Evolutionary conservation across 148 eudicot species (phyloP).

Genomic region (Bassia scoparia): DNA sequence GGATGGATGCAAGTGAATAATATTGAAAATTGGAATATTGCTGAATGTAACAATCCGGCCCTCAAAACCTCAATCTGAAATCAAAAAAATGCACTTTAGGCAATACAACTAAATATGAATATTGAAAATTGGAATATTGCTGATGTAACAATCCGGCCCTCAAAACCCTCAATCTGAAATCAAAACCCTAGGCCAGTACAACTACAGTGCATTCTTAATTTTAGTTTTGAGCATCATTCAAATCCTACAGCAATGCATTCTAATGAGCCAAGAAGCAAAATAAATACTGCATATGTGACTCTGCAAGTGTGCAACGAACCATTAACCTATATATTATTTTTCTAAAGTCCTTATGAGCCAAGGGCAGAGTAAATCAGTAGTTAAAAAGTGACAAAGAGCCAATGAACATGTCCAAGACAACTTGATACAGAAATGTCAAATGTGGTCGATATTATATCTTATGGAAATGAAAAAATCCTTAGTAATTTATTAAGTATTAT

Average conservation of each 20-base stretch:
- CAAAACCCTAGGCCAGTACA: background rate
- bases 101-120: no score
- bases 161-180: background rate
- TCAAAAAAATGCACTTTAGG: background rate
- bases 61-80: background rate
- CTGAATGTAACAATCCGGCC: background rate
- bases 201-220: background rate
- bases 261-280: background rate
- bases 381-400: background rate
- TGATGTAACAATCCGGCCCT: background rate
- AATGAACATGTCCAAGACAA: background rate
- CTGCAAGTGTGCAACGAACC: background rate
- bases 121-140: background rate
- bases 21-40: background rate
- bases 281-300: background rate
- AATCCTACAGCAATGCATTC: background rate
- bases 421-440: background rate
- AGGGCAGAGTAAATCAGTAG: background rate
- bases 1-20: background rate
- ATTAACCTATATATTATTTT: background rate
- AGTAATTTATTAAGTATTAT: no score
- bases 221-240: background rate
- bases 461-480: background rate
- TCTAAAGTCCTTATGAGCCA: background rate
- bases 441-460: background rate